phyloP scores from a whole-genome alignment of 805 yeast genomes.

The Clavispora vitiphila region DNA sequence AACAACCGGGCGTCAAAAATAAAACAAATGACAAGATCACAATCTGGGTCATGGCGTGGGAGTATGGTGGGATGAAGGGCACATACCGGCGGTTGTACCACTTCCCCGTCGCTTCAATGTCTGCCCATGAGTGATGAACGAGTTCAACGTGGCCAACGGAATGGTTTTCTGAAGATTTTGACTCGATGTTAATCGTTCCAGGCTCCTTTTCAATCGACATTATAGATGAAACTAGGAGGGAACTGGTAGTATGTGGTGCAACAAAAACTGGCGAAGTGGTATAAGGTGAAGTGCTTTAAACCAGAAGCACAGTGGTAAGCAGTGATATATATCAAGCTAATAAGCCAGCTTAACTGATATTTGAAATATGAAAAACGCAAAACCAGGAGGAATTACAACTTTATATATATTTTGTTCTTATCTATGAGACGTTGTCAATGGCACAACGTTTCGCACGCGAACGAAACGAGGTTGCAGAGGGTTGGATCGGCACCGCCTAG shows the following conservation, averaged over 20 bases:
- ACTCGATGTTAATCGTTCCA: slow-evolving; percentile 4
- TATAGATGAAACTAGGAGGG: neutral
- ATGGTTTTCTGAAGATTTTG: slow-evolving; percentile 3
- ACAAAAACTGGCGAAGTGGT: neutral
- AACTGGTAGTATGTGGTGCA: neutral
- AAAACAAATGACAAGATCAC: slow-evolving; percentile 43
- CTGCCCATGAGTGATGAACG: slow-evolving; percentile 22
- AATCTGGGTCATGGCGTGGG: slow-evolving; percentile 37
- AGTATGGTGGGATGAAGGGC: slow-evolving; percentile 30
- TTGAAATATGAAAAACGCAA: neutral
- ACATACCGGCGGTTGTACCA: slow-evolving; percentile 37
- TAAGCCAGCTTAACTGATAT: neutral
- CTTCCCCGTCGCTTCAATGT: slow-evolving; percentile 28
- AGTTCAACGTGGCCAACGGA: slow-evolving; percentile 16
- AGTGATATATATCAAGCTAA: neutral
- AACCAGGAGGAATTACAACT: neutral
- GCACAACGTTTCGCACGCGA: neutral
- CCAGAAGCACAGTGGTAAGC: neutral
- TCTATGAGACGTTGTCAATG: neutral
- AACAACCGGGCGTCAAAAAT: slow-evolving; percentile 51
- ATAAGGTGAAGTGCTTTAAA: neutral
- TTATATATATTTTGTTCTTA: neutral
- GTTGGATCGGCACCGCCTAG: neutral
- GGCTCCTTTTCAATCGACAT: slow-evolving; percentile 7
- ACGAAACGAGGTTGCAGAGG: neutral